Conservation (phyloP, 163 green algal species). For the Scenedesmus sp. region DNA sequence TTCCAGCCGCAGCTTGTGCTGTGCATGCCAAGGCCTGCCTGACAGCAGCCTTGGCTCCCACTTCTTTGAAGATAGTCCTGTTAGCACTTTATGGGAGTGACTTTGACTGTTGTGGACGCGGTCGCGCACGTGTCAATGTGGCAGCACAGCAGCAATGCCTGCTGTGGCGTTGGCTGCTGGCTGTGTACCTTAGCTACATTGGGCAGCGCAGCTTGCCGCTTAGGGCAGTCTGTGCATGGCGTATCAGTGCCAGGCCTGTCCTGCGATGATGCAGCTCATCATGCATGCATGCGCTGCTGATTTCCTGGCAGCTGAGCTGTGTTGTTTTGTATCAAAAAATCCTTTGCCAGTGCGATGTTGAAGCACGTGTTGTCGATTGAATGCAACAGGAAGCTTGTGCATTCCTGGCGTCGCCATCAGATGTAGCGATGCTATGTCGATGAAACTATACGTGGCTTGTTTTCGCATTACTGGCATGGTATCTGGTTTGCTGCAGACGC, state of each 20-base stretch:
- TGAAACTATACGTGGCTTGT: neutral
- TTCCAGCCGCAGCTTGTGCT: neutral
- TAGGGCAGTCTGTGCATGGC: neutral
- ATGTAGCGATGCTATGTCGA: neutral
- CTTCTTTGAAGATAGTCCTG: neutral
- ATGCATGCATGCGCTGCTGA: slow-evolving; percentile 2
- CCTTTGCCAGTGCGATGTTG: neutral
- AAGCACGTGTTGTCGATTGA: neutral
- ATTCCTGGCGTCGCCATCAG: neutral
- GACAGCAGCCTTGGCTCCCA: slow-evolving; percentile 5
- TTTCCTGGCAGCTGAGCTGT: neutral
- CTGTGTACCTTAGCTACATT: neutral
- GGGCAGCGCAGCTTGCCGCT: neutral
- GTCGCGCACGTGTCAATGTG: neutral
- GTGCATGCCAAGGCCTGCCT: neutral
- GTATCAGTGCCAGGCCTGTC: neutral
- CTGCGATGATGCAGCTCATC: neutral
- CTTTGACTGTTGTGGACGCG: neutral
- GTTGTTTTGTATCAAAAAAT: neutral
- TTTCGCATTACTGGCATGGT: neutral
- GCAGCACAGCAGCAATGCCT: neutral
- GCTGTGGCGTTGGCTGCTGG: neutral
- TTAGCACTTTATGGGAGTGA: neutral
- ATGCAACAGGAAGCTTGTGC: neutral
- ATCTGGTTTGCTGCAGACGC: neutral